Evolutionary conservation across 1,284 basidiomycete species (phyloP), one percentile per base, ranked within the genome.

Genomic region (Abortiporus biennis): DNA sequence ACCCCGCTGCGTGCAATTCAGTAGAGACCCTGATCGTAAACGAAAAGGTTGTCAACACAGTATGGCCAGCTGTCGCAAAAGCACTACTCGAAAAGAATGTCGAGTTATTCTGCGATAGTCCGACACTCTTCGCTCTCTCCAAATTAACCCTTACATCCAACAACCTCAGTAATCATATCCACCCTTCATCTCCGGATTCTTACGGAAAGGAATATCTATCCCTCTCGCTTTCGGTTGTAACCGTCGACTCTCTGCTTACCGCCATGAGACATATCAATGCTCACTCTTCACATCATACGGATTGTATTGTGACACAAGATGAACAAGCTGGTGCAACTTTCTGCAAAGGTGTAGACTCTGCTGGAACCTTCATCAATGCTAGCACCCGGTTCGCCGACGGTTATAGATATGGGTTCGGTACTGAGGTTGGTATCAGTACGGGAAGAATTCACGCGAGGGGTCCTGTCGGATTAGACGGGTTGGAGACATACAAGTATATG

Each of bases 341-440:
- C 68, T 89, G 85, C 54, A 74, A 85, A 17, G 88, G 88, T 2
- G 83, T 99, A 20, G 92, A 95, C 62, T 89, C 85, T 2, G 90
- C 96, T 1, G 93, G 94, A 39, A 91, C 91, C 6, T 99, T 89
- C 56, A 78, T 97, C 49, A 99, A 99, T 55, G 91, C 93, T 2
- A 90, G 85, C 50, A 96, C 96, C 6, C 78, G 96, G 36, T 99
- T 99, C 57, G 88, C 94, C 0, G 96, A 99, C 63, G 96, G 96
- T 1, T 98, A 95, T 65, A 69, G 96, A 43, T 99, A 93, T 63
- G 96, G 96, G 0, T 91, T 97, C 51, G 96, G 96, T 1, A 95
- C 96, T 1, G 96, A 99, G 65, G 95, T 99, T 1, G 96, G 96
- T 6, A 97, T 99, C 58, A 89, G 85, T 58, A 99, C 96, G 0